Base-by-base conservation (phyloP, 805 yeast species). In the Yueomyces sp. region DNA sequence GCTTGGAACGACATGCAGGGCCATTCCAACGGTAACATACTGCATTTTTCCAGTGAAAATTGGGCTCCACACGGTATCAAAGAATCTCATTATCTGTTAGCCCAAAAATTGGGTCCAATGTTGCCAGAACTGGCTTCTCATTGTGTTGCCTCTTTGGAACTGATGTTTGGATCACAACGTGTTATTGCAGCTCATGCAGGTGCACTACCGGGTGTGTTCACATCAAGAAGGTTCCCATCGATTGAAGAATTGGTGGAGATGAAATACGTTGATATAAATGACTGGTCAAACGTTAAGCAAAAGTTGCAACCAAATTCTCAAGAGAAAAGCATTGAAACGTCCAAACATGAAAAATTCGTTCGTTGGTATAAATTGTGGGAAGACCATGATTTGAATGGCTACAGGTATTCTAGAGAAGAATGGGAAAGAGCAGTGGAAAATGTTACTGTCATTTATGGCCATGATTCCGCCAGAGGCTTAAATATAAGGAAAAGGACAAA, bases 181-280 rank as follows among this genome's bases (percentile, higher is more conserved):
- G 33, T 30, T 30, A 68, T 80, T 8, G 94, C 85, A 1, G 88
- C 79, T 6, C 96, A 87, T 62, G 95, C 82, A 2, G 96, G 96
- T 0, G 64, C 87, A 41, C 58, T 79, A 47, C 84, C 94, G 81
- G 74, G 76, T 53, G 59, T 73, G 36, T 34, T 34, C n/a, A 30
- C 33, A 9, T 9, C 6, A 9, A n/a, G n/a, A 5, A 11, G n/a
- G 8, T 9, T 9, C 12, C 90, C 81, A 62, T 67, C 69, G 41
- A 79, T 88, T 1, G 68, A 65, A 6, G 81, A 77, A 26, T 74
- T 79, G 39, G 66, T 86, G 45, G 79, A 81, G 36, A 74, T 90
- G 69, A 73, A 94, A 47, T 73, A 79, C 32, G 67, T 81, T 39
- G 67, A 81, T 36, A 81, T 79, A 2, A 84, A 88, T 0, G 66